A percentile compares a stretch with the other conserved stretches of the same genome.
phyloP scores from a whole-genome alignment of 257 asterid species.

The Jacaranda mimosifolia region DNA sequence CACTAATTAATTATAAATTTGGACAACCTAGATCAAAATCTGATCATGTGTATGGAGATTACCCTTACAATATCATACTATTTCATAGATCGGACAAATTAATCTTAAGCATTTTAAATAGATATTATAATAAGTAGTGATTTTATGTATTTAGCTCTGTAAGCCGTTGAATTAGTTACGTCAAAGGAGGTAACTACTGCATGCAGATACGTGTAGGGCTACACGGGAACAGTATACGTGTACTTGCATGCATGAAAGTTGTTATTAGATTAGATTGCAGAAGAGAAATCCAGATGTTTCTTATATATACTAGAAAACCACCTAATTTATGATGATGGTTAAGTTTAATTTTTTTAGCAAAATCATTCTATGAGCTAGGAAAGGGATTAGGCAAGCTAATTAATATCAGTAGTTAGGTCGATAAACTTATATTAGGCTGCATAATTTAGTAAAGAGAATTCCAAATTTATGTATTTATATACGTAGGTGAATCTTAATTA shows the following conservation, averaged over 20 bases:
- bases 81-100: neutral
- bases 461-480: too few relatives aligned
- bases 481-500: too few relatives aligned
- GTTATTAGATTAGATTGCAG: neutral
- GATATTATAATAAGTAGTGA: neutral
- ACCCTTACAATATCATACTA: neutral
- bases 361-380: neutral
- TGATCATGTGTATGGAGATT: neutral
- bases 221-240: slow-evolving; percentile 47
- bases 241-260: slow-evolving; percentile 28
- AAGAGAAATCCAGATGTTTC: neutral
- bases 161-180: slow-evolving; percentile 46
- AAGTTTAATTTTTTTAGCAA: neutral
- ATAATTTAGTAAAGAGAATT: neutral
- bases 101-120: neutral
- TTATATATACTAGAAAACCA: neutral
- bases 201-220: slow-evolving; percentile 56
- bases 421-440: neutral
- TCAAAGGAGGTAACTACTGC: slow-evolving; percentile 34
- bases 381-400: neutral
- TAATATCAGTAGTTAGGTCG: neutral
- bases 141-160: neutral
- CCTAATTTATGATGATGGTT: neutral
- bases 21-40: neutral
- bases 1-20: slow-evolving; percentile 22